phyloP scores from a whole-genome alignment of 1,284 basidiomycete species.

The Trametes pubescens region DNA sequence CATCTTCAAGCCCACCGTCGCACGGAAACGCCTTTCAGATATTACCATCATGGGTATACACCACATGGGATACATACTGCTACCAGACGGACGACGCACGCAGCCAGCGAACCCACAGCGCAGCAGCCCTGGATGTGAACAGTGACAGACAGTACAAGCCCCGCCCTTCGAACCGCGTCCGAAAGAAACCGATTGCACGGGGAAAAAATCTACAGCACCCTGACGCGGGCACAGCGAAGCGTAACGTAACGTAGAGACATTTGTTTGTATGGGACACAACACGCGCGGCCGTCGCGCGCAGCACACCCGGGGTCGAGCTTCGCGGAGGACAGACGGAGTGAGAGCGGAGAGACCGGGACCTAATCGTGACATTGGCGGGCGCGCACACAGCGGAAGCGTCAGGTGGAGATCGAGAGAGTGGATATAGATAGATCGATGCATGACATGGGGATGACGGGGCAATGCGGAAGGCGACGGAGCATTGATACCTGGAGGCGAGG shows the following conservation, averaged over 20 bases:
- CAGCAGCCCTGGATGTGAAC: constrained; percentile 4
- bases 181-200: constrained; percentile 1
- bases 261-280: constrained; percentile 25
- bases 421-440: constrained; percentile 40
- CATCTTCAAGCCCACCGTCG: not conserved
- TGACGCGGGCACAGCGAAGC: constrained; percentile 12
- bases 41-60: constrained; percentile 41
- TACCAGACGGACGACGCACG: constrained; percentile 27
- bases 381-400: constrained; percentile 18
- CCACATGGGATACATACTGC: constrained; percentile 35
- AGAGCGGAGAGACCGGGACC: constrained; percentile 8
- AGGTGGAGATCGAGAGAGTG: constrained; percentile 29
- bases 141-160: constrained; percentile 8
- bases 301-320: constrained; percentile 10
- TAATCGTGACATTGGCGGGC: constrained; percentile 20
- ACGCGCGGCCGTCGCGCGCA: constrained; percentile 19
- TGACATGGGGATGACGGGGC: constrained; percentile 28
- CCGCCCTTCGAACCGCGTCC: constrained; percentile 9
- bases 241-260: constrained; percentile 15
- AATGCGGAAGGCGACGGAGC: constrained; percentile 7
- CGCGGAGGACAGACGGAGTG: constrained; percentile 4
- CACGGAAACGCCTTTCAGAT: constrained; percentile 19
- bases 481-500: not conserved
- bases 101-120: constrained; percentile 22
- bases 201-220: constrained; percentile 21